Base-by-base conservation (phyloP, 1,284 basidiomycete species). In the Tilletia setariae region DNA sequence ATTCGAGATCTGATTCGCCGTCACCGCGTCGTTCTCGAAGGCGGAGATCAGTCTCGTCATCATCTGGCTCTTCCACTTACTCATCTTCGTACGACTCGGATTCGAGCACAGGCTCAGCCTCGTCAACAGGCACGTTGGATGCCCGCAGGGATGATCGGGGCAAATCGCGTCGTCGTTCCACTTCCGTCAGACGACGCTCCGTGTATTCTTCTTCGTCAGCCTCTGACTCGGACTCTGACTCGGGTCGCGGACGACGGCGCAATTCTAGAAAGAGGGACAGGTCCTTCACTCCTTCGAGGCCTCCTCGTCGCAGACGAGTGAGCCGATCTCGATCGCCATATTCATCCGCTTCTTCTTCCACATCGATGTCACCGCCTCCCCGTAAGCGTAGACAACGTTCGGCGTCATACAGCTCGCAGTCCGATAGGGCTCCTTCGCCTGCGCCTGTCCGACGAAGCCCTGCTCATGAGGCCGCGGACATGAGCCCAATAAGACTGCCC, bases 161-260 rank as follows among this genome's bases (percentile, higher is more conserved):
- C 35, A 40, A 40, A 11, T 40, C 35, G 11, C 35, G 35, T 11
- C 35, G 35, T 4, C 35, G 35, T 40, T 11, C 35, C 35, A 40
- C 35, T 40, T 40, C 35, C 11, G 35, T 4, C 6, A 40, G 11
- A 40, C 35, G 35, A 40, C 35, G 35, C 11, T 40, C 35, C 6
- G 35, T 40, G 11, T 11, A 6, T 53, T 53, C 51, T 25, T 23
- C 51, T 7, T 53, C 51, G 6, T 53, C 51, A 28, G 51, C 7
- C 8, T 53, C 51, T 3, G 51, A 53, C 28, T 61, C 56, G 28
- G 56, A 61, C 56, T 61, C 56, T 11, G 23, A 16, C 56, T 35
- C 56, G 56, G 56, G 21, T 16, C 16, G 46, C 6, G 46, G 46
- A 49, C 6, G 21, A 4, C 46, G 21, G 19, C 46, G 56, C 32